phyloP scores from a whole-genome alignment of 2,329 filamentous ascomycete species.

The Thielaviopsis ethacetica region DNA sequence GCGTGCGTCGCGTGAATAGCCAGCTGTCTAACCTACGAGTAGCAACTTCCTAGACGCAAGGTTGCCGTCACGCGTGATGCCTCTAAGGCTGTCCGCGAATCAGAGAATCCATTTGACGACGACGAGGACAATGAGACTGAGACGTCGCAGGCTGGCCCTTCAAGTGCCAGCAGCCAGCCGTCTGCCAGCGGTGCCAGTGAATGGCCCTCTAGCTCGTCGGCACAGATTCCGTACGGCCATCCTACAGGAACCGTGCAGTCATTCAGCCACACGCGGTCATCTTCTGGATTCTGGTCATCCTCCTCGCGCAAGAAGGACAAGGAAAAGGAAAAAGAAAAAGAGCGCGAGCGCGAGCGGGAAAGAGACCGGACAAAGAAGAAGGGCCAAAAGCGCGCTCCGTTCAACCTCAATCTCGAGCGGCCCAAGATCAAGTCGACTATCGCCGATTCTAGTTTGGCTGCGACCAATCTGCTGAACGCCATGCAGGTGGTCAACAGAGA shows the following conservation, averaged over 20 bases:
- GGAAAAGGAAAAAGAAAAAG: slow-evolving; percentile 29
- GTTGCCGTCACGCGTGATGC: slow-evolving; percentile 59
- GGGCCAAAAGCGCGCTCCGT: slow-evolving; percentile 45
- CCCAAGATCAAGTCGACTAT: slow-evolving; percentile 76
- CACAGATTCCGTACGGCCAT: slow-evolving; percentile 9
- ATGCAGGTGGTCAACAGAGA: slow-evolving; percentile 87
- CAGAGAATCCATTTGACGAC: slow-evolving; percentile 53
- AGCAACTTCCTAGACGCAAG: slow-evolving; percentile 51
- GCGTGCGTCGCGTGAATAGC: background rate
- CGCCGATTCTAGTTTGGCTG: slow-evolving; percentile 73
- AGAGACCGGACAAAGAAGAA: slow-evolving; percentile 28
- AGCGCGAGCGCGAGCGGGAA: slow-evolving; percentile 32
- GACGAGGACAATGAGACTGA: slow-evolving; percentile 40
- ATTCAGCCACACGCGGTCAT: slow-evolving; percentile 20
- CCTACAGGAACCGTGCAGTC: slow-evolving; percentile 11
- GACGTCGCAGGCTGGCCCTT: slow-evolving; percentile 12
- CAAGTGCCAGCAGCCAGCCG: background rate
- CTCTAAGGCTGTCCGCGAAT: slow-evolving; percentile 71
- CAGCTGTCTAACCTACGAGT: background rate
- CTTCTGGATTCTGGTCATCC: slow-evolving; percentile 24
- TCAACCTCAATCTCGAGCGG: slow-evolving; percentile 78
- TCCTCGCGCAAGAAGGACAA: slow-evolving; percentile 31
- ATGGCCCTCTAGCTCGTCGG: slow-evolving; percentile 12
- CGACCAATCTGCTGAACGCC: slow-evolving; percentile 78
- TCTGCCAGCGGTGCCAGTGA: background rate